A percentile compares a stretch with the other conserved stretches of the same genome.
Evolutionary conservation across 2,329 filamentous ascomycete genomes (phyloP).

Genomic region (Metarhizium sp.): DNA sequence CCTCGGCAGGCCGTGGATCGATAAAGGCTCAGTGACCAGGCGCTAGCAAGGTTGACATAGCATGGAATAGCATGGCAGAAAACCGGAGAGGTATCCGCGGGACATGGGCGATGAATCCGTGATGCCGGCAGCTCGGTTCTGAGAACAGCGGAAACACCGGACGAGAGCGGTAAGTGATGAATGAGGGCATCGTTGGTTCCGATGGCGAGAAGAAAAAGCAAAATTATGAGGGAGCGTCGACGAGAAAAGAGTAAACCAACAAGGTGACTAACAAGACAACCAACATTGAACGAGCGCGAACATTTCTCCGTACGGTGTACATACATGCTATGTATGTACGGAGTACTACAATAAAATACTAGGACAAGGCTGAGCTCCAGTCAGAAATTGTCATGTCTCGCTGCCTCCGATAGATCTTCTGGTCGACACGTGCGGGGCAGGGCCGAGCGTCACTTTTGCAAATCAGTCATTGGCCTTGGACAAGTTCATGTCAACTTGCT

Average conservation of each 20-base stretch:
- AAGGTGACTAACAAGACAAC: background rate
- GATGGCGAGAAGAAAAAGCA: background rate
- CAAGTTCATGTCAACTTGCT: too few species aligned
- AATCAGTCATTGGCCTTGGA: background rate
- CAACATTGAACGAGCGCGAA: too few species aligned
- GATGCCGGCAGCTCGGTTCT: background rate
- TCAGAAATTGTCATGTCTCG: background rate
- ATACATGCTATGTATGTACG: too few species aligned
- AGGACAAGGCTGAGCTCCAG: background rate
- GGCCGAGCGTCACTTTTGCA: background rate
- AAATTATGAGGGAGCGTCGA: background rate
- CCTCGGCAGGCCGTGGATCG: background rate
- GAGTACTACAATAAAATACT: background rate
- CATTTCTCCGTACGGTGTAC: too few species aligned
- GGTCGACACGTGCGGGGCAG: background rate
- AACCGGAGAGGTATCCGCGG: background rate
- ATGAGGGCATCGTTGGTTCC: background rate
- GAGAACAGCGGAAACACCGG: background rate
- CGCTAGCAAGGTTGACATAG: background rate
- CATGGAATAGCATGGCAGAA: background rate
- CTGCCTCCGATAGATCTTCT: background rate
- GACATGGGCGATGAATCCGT: slow-evolving; percentile 1
- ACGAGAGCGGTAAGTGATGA: background rate
- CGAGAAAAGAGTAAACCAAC: background rate
- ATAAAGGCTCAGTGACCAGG: background rate